phyloP scores from a whole-genome alignment of 805 yeast species.

The Metschnikowia henanensis region DNA sequence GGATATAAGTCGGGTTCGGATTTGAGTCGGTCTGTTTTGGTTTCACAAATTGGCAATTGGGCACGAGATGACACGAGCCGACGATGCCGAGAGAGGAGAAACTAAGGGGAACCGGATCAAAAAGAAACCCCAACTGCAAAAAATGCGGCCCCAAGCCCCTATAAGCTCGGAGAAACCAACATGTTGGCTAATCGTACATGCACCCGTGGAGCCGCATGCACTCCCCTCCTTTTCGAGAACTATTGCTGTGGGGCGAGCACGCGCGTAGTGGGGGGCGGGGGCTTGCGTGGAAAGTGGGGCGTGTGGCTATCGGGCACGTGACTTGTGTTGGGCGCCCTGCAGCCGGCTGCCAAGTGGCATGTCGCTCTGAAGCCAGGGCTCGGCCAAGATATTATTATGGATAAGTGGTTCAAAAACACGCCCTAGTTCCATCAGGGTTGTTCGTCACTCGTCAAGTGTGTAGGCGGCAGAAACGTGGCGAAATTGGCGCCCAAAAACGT shows the following conservation, averaged over 20 bases:
- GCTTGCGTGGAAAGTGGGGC: not conserved
- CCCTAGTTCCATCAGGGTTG: not conserved
- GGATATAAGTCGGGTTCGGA: too few relatives aligned
- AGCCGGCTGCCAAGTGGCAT: too few relatives aligned
- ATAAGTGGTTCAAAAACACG: too few relatives aligned
- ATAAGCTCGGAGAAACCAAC: slow-evolving; percentile 3
- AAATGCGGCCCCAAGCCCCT: not conserved
- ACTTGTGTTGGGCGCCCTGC: too few relatives aligned
- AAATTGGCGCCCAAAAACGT: not conserved
- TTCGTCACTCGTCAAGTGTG: not conserved
- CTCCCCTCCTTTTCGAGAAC: slow-evolving; percentile 4
- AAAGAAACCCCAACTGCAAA: too few relatives aligned
- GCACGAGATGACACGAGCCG: too few relatives aligned
- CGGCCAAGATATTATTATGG: too few relatives aligned
- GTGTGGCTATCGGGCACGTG: not conserved
- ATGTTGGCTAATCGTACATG: not conserved
- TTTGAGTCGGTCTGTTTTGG: too few relatives aligned
- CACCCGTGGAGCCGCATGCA: slow-evolving; percentile 1
- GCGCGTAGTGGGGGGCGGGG: not conserved
- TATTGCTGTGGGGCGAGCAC: slow-evolving; percentile 5
- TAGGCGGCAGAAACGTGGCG: not conserved
- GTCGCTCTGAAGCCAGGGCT: too few relatives aligned
- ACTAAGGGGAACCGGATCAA: too few relatives aligned
- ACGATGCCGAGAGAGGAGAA: too few relatives aligned
- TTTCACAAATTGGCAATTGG: too few relatives aligned